A percentile compares a stretch with the other conserved stretches of the same genome.
Evolutionary conservation across 768 basidiomycete species (phyloP).

Genomic region (Dioszegia aurantiaca): DNA sequence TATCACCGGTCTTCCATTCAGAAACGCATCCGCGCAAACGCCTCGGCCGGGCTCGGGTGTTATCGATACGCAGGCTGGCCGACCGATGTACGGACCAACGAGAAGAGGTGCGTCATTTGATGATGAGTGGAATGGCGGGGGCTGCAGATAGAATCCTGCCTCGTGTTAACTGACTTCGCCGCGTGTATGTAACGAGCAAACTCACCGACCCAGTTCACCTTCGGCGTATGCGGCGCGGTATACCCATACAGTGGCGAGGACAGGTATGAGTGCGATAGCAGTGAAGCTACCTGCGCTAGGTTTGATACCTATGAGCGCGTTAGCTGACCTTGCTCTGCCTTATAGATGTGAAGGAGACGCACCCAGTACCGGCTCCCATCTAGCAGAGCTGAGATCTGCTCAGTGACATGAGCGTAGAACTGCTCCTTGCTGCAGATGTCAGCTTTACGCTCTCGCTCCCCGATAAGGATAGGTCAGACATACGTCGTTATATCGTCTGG

Average conservation of each 20-base stretch:
- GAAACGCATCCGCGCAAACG: slow-evolving; percentile 79
- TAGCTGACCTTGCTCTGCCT: neutral
- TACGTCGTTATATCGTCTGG: slow-evolving; percentile 63
- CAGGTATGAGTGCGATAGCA: slow-evolving; percentile 74
- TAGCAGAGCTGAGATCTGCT: slow-evolving; percentile 64
- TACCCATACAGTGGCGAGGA: slow-evolving; percentile 67
- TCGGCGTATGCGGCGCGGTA: slow-evolving; percentile 55
- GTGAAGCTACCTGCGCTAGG: slow-evolving; percentile 74
- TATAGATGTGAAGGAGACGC: slow-evolving; percentile 27
- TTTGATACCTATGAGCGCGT: slow-evolving; percentile 66
- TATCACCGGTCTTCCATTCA: slow-evolving; percentile 60
- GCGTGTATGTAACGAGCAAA: slow-evolving; percentile 7
- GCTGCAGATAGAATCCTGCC: slow-evolving; percentile 79
- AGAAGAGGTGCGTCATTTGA: slow-evolving; percentile 55
- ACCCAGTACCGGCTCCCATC: slow-evolving; percentile 77
- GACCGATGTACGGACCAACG: slow-evolving; percentile 82
- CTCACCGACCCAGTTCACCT: slow-evolving; percentile 94
- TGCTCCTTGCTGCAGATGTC: slow-evolving; percentile 59
- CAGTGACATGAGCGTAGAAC: slow-evolving; percentile 75
- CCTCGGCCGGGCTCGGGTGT: slow-evolving; percentile 62
- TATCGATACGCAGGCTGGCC: slow-evolving; percentile 87
- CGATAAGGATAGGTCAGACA: slow-evolving; percentile 14
- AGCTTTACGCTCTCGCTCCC: neutral
- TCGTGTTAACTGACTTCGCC: neutral
- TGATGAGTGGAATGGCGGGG: slow-evolving; percentile 20